Conservation (phyloP, 768 basidiomycete species). For the Cyclocybe aegerita region DNA sequence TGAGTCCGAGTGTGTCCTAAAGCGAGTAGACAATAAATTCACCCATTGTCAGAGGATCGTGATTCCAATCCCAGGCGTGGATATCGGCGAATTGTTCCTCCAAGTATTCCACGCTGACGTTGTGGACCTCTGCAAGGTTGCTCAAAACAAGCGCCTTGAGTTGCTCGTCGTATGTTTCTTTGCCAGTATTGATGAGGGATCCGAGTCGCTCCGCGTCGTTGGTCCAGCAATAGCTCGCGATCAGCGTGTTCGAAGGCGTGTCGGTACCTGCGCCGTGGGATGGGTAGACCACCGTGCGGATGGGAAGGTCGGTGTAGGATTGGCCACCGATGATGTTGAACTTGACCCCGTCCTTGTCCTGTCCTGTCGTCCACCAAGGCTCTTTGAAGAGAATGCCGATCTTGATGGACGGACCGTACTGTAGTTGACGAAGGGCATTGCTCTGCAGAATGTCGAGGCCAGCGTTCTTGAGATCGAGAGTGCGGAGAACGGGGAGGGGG, state of each 20-base stretch:
- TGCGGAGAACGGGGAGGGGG: slow-evolving; percentile 27
- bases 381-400: slow-evolving; percentile 34
- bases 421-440: slow-evolving; percentile 29
- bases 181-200: slow-evolving; percentile 25
- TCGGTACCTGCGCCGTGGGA: slow-evolving; percentile 32
- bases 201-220: slow-evolving; percentile 37
- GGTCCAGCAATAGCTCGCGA: slow-evolving; percentile 42
- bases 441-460: slow-evolving; percentile 27
- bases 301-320: slow-evolving; percentile 38
- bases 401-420: slow-evolving; percentile 32
- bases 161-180: slow-evolving; percentile 10
- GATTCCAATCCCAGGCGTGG: slow-evolving; percentile 32
- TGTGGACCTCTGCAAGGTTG: slow-evolving; percentile 30
- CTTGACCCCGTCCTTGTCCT: slow-evolving; percentile 15
- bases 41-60: slow-evolving; percentile 33
- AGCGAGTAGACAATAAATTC: slow-evolving; percentile 1
- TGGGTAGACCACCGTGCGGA: slow-evolving; percentile 44
- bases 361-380: slow-evolving; percentile 31
- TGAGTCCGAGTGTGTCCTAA: slow-evolving; percentile 5
- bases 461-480: slow-evolving; percentile 21
- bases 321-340: slow-evolving; percentile 38
- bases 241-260: slow-evolving; percentile 25
- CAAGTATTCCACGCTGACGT: slow-evolving; percentile 17
- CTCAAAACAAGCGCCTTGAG: slow-evolving; percentile 28
- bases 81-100: slow-evolving; percentile 18